These are phyloP conservation scores for Coccomyxa sp. DNA, from an alignment of 139 green algal species.

Conservation along the genomic window DNA sequence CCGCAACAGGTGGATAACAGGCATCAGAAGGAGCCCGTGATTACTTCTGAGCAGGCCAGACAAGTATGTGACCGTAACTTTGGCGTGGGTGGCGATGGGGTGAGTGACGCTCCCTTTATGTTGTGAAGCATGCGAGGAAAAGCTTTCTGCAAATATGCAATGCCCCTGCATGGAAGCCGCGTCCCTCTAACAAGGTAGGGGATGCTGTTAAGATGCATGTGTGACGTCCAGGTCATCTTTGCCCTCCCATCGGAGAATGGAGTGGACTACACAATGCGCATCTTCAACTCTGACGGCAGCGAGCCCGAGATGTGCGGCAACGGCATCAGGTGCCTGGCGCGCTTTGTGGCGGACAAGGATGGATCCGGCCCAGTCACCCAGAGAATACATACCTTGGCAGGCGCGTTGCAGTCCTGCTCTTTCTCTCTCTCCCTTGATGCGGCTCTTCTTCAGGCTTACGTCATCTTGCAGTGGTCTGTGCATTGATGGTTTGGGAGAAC, in stretches of 20 bases:
- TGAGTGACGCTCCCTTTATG: too few relatives aligned
- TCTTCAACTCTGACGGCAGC: slow-evolving; percentile 95
- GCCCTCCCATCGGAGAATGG: slow-evolving; percentile 60
- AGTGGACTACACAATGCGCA: slow-evolving; percentile 93
- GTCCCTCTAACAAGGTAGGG: too few relatives aligned
- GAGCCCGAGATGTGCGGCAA: slow-evolving; percentile 99
- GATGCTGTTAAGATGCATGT: neutral
- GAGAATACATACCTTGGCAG: slow-evolving; percentile 87
- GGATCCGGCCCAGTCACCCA: slow-evolving; percentile 53
- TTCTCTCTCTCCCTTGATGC: neutral
- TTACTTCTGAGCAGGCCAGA: slow-evolving; percentile 79
- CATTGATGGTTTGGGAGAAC: too few relatives aligned
- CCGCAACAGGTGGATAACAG: slow-evolving; percentile 87
- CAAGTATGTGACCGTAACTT: slow-evolving; percentile 94
- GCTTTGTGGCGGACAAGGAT: slow-evolving; percentile 85
- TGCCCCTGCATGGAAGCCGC: too few relatives aligned
- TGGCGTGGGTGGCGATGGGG: slow-evolving; percentile 92
- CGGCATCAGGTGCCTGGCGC: slow-evolving; percentile 93
- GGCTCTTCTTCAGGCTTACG: neutral
- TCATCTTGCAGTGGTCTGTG: too few relatives aligned
- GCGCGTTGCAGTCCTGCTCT: slow-evolving; percentile 19
- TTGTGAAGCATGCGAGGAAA: too few relatives aligned
- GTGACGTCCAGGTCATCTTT: slow-evolving; percentile 80
- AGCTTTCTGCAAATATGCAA: neutral
- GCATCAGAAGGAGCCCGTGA: slow-evolving; percentile 50